Percentiles rank a stretch among this genome's conserved stretches.
These are phyloP conservation scores for Suillus luteus DNA, from an alignment of 768 basidiomycete species.

Conservation along the genomic window DNA sequence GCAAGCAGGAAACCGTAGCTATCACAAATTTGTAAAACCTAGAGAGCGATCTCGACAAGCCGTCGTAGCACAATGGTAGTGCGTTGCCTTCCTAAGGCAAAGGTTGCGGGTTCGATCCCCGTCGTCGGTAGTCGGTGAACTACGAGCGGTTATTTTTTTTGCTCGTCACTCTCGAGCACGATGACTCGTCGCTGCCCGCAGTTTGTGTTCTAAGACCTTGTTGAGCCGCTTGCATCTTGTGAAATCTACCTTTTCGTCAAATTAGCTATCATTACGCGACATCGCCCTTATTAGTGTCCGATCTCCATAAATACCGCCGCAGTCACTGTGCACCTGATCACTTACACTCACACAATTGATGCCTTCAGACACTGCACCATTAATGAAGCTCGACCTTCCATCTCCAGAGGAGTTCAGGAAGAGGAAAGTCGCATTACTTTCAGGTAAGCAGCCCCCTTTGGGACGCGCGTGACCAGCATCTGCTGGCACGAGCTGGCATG, in stretches of 20 bases:
- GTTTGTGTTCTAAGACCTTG: not conserved
- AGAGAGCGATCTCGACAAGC: not conserved
- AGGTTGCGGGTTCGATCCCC: slow-evolving; percentile 8
- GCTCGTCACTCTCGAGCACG: not conserved
- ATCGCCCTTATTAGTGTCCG: not conserved
- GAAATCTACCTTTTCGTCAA: not conserved
- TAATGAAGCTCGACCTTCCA: slow-evolving; percentile 60
- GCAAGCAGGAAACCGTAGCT: too few species aligned
- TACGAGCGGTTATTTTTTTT: slow-evolving; percentile 1
- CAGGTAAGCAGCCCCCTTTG: slow-evolving; percentile 52
- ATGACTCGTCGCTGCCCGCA: too few species aligned
- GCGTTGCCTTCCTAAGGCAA: slow-evolving; percentile 8
- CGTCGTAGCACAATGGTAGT: slow-evolving; percentile 8
- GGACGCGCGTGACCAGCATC: not conserved
- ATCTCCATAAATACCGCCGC: too few species aligned
- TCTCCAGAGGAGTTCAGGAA: slow-evolving; percentile 81
- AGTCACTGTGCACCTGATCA: not conserved
- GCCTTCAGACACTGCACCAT: slow-evolving; percentile 21
- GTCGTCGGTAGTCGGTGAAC: slow-evolving; percentile 8
- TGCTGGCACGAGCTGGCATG: not conserved
- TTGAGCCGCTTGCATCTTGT: too few species aligned
- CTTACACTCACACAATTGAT: not conserved
- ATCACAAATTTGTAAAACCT: not conserved
- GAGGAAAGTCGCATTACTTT: slow-evolving; percentile 92
- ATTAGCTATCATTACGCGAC: not conserved